phyloP scores from a whole-genome alignment of 2,329 filamentous ascomycete species.

The Fusarium anthophilum region DNA sequence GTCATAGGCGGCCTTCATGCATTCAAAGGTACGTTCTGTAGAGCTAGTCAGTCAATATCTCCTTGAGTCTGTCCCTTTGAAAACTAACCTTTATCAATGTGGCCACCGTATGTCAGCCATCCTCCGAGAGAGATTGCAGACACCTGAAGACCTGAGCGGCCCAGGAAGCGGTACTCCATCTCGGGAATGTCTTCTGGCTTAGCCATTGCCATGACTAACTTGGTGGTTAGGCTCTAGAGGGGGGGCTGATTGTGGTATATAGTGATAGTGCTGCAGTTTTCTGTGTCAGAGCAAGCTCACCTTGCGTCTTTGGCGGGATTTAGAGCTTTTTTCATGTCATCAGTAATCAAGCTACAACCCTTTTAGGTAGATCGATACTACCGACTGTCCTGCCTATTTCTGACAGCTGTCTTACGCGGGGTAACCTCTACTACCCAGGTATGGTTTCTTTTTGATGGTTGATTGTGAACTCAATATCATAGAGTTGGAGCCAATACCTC shows the following conservation, averaged over 20 bases:
- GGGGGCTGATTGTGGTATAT: background rate
- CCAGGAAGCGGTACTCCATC: constrained; percentile 78
- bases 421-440: background rate
- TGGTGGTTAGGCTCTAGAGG: background rate
- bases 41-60: constrained; percentile 5
- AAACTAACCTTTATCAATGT: constrained; percentile 68
- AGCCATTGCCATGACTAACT: constrained; percentile 43
- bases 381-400: background rate
- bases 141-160: constrained; percentile 76
- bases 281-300: background rate
- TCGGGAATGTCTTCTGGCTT: constrained; percentile 57
- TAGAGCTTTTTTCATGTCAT: constrained; percentile 1
- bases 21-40: constrained; percentile 60
- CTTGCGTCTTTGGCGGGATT: background rate
- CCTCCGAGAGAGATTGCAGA: constrained; percentile 78
- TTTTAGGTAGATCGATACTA: background rate
- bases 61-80: background rate
- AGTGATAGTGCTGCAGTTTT: background rate
- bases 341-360: background rate
- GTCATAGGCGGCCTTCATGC: constrained; percentile 70
- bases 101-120: constrained; percentile 79
- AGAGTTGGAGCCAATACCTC: background rate
- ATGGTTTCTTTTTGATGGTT: background rate
- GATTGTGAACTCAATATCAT: background rate
- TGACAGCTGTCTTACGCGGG: constrained; percentile 12